These are phyloP conservation scores for Metschnikowia picachoensis DNA, from an alignment of 805 yeast genomes.

Conservation along the genomic window DNA sequence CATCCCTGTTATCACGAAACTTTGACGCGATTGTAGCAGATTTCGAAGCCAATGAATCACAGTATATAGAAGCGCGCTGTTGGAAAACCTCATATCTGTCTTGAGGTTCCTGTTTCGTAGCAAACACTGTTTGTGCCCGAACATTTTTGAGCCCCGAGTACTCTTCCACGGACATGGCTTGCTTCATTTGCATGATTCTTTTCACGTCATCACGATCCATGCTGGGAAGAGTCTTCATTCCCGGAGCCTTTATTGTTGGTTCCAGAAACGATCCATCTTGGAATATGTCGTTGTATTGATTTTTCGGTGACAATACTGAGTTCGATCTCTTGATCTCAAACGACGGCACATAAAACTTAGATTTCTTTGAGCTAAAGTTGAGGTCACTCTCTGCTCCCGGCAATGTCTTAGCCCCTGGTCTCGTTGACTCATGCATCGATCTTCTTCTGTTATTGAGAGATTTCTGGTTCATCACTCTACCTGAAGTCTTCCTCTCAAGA, in stretches of 20 bases:
- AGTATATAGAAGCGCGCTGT: constrained; percentile 16
- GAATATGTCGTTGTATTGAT: constrained; percentile 38
- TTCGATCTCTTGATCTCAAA: constrained; percentile 38
- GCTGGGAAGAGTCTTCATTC: constrained; percentile 48
- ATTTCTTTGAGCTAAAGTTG: constrained; percentile 9
- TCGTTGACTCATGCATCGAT: constrained; percentile 5
- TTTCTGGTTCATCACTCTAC: not conserved
- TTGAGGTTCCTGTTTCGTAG: constrained; percentile 18
- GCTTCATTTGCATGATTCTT: constrained; percentile 31
- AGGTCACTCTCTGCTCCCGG: not conserved
- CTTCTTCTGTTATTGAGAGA: not conserved
- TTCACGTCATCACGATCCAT: constrained; percentile 45
- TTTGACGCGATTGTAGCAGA: constrained; percentile 3
- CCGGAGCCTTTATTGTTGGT: constrained; percentile 41
- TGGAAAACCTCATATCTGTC: constrained; percentile 10
- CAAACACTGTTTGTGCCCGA: constrained; percentile 16
- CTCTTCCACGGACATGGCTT: constrained; percentile 39
- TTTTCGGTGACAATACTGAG: constrained; percentile 34
- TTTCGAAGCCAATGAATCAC: constrained; percentile 12
- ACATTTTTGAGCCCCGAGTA: constrained; percentile 32
- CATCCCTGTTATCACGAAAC: not conserved
- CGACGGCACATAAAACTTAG: constrained; percentile 40
- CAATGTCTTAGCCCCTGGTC: not conserved
- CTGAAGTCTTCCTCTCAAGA: constrained; percentile 5
- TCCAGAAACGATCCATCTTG: constrained; percentile 22